Conservation (phyloP, 257 asterid genomes). For the Capsicum chinense region DNA sequence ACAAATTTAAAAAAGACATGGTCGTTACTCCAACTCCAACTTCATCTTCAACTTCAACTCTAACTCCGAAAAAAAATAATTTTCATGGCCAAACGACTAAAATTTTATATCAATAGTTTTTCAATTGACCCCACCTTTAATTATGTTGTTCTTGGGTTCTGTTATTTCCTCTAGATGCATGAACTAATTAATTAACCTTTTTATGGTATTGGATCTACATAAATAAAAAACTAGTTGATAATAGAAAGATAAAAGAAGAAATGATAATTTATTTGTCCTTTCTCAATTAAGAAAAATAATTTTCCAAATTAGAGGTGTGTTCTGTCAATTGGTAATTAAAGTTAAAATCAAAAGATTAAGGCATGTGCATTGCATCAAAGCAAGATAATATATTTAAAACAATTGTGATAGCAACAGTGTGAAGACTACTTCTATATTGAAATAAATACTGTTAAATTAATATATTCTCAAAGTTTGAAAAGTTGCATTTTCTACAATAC, state of each 20-base stretch:
- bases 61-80: no score
- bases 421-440: not conserved
- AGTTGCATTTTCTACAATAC: slow-evolving; percentile 31
- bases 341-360: slow-evolving; percentile 1
- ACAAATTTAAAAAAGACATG: no score
- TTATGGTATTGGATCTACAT: not conserved
- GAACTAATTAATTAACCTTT: slow-evolving; percentile 2
- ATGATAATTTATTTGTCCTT: not conserved
- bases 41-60: no score
- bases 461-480: slow-evolving; percentile 27
- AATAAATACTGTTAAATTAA: not conserved
- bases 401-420: not conserved
- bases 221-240: not conserved
- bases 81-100: no score
- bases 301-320: slow-evolving; percentile 15
- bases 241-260: not conserved
- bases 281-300: slow-evolving; percentile 10
- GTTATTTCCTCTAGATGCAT: slow-evolving; percentile 8
- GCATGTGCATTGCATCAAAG: slow-evolving; percentile 28
- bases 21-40: no score
- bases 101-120: no score
- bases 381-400: slow-evolving; percentile 22
- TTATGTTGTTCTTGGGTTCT: not conserved
- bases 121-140: not conserved
- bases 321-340: slow-evolving; percentile 23